These are phyloP conservation scores for Teunomyces pallodes DNA, from an alignment of 805 yeast species.

Conservation along the genomic window DNA sequence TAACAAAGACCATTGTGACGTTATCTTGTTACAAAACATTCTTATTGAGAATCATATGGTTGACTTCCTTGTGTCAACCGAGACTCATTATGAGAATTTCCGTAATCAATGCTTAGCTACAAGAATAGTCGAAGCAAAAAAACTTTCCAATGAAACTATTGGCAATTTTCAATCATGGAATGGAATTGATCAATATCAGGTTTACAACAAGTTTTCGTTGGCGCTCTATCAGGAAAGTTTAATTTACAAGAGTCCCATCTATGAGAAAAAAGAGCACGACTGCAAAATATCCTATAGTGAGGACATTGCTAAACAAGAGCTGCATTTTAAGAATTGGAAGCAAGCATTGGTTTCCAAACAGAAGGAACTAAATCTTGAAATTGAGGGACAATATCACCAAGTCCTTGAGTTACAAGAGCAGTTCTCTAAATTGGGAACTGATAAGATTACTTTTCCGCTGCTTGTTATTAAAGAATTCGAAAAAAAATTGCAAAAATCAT, in stretches of 20 bases:
- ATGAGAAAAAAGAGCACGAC: slow-evolving; percentile 41
- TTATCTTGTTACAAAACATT: slow-evolving; percentile 57
- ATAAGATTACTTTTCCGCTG: background rate
- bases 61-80: slow-evolving; percentile 75
- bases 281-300: slow-evolving; percentile 44
- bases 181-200: slow-evolving; percentile 35
- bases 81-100: slow-evolving; percentile 70
- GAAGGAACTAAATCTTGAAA: slow-evolving; percentile 51
- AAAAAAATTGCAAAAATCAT: background rate
- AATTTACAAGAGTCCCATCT: slow-evolving; percentile 46
- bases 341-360: slow-evolving; percentile 54
- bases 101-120: slow-evolving; percentile 56
- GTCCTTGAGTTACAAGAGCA: background rate
- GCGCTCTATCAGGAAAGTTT: slow-evolving; percentile 36
- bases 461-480: background rate
- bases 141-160: background rate
- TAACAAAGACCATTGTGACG: slow-evolving; percentile 75
- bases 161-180: slow-evolving; percentile 5
- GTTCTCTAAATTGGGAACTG: background rate
- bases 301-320: slow-evolving; percentile 48
- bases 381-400: slow-evolving; percentile 27
- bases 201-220: slow-evolving; percentile 37
- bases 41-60: slow-evolving; percentile 70
- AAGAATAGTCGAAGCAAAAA: slow-evolving; percentile 30
- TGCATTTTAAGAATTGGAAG: slow-evolving; percentile 62